phyloP scores from a whole-genome alignment of 192 early-diverging fungal species.

The Coemansia asiatica region DNA sequence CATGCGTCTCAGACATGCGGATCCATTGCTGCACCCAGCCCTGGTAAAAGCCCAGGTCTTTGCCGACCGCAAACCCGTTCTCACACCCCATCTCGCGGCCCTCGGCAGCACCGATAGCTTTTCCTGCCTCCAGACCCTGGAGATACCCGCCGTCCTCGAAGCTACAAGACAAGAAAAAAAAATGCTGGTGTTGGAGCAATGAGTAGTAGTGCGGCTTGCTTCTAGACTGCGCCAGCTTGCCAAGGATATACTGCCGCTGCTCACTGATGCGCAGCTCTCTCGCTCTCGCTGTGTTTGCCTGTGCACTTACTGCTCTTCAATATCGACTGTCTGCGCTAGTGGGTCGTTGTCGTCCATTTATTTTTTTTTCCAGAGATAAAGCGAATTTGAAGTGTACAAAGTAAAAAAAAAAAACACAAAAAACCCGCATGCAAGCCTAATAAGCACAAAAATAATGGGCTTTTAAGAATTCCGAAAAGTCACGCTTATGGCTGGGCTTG shows the following conservation, averaged over 20 bases:
- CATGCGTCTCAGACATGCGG: constrained; percentile 13
- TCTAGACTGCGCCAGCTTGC: background rate
- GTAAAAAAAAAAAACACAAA: background rate
- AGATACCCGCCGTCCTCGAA: constrained; percentile 36
- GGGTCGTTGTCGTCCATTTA: constrained; percentile 16
- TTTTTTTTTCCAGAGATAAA: too few species aligned
- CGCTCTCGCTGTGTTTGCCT: background rate
- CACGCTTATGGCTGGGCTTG: constrained; percentile 1
- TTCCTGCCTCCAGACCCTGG: constrained; percentile 35
- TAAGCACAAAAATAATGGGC: background rate
- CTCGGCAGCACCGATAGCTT: constrained; percentile 23
- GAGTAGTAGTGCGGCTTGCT: too few species aligned
- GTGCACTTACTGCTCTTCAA: constrained; percentile 32
- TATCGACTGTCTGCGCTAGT: constrained; percentile 17
- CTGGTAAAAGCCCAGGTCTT: constrained; percentile 50
- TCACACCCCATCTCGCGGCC: constrained; percentile 52
- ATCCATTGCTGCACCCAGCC: constrained; percentile 54
- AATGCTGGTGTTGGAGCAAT: background rate
- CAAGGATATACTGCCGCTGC: too few species aligned
- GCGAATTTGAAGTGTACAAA: too few species aligned
- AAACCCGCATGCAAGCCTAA: background rate
- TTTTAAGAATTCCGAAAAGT: background rate
- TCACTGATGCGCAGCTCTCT: too few species aligned
- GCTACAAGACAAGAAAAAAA: background rate
- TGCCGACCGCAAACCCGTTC: constrained; percentile 39